Percentiles rank a stretch among this genome's conserved stretches.
Evolutionary conservation across 441 rosid genomes (phyloP).

Genomic region (Manihot esculenta): DNA sequence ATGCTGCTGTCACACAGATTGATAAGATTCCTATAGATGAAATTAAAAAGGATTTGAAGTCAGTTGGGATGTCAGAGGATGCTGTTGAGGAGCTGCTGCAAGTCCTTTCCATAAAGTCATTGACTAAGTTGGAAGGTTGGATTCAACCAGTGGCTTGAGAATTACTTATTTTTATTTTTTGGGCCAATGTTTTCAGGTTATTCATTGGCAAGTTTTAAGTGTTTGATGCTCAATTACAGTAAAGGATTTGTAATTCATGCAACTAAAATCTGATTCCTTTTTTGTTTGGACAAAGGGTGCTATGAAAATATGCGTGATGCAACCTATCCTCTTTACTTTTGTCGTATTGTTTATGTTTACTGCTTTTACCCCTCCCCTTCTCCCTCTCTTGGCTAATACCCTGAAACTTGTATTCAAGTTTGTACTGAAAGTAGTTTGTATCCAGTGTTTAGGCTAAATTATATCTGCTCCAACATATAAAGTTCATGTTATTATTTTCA

Average conservation of each 20-base stretch:
- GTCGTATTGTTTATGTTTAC: too few species aligned
- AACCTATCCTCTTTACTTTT: too few species aligned
- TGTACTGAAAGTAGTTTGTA: background rate
- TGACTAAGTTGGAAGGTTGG: slow-evolving; percentile 77
- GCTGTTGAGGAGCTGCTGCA: slow-evolving; percentile 64
- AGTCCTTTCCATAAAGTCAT: slow-evolving; percentile 75
- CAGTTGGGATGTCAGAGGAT: slow-evolving; percentile 60
- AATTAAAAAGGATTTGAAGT: slow-evolving; percentile 63
- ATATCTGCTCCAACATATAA: background rate
- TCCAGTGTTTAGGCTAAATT: background rate
- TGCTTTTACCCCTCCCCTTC: background rate
- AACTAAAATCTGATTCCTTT: background rate
- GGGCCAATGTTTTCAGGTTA: background rate
- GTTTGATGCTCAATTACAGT: background rate
- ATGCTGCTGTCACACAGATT: slow-evolving; percentile 43
- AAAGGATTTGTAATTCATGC: background rate
- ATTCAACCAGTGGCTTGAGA: slow-evolving; percentile 16
- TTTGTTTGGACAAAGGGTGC: background rate
- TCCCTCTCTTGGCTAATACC: background rate
- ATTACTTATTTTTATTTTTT: slow-evolving; percentile 7
- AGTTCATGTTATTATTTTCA: slow-evolving; percentile 1
- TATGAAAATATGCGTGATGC: background rate
- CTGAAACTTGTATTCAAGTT: background rate
- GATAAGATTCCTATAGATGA: slow-evolving; percentile 73
- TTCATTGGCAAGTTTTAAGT: slow-evolving; percentile 9